Percentiles rank a stretch among this genome's conserved stretches.
These are phyloP conservation scores for Apophysomyces ossiformis DNA, from an alignment of 371 early-diverging fungal genomes.

Conservation along the genomic window DNA sequence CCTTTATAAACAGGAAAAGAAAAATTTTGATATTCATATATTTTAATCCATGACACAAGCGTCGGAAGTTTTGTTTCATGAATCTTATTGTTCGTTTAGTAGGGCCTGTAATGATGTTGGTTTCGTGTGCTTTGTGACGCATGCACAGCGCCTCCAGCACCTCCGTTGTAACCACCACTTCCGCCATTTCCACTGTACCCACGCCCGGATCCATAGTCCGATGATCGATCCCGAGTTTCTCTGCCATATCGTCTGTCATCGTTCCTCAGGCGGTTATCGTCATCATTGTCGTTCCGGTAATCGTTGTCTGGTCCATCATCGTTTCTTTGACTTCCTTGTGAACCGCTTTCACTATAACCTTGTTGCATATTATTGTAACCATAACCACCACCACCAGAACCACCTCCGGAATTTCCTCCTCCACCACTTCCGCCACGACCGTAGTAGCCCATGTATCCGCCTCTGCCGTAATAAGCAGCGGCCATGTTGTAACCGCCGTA, in stretches of 20 bases:
- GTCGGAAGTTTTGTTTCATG: background rate
- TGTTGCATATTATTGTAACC: background rate
- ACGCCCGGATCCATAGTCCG: slow-evolving; percentile 18
- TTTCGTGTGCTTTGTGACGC: slow-evolving; percentile 42
- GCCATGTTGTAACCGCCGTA: slow-evolving; percentile 36
- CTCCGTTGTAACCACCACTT: slow-evolving; percentile 10
- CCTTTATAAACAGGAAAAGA: background rate
- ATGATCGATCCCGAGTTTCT: slow-evolving; percentile 20
- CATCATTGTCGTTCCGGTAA: slow-evolving; percentile 11
- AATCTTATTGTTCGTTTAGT: slow-evolving; percentile 17
- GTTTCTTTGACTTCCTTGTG: background rate
- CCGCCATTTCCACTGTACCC: slow-evolving; percentile 13
- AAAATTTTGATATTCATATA: slow-evolving; percentile 1
- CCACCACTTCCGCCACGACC: slow-evolving; percentile 12
- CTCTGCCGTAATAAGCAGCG: slow-evolving; percentile 24
- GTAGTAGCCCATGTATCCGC: slow-evolving; percentile 9
- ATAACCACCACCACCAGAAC: slow-evolving; percentile 9
- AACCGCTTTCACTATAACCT: slow-evolving; percentile 9
- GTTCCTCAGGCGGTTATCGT: slow-evolving; percentile 6
- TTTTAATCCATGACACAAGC: background rate
- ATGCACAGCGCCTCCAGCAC: slow-evolving; percentile 42
- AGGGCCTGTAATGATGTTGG: slow-evolving; percentile 45
- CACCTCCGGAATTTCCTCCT: slow-evolving; percentile 19
- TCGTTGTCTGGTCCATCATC: slow-evolving; percentile 1
- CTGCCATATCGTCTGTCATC: slow-evolving; percentile 18